These are phyloP conservation scores for Pistacia vera DNA, from an alignment of 345 rosid species.

Conservation along the genomic window DNA sequence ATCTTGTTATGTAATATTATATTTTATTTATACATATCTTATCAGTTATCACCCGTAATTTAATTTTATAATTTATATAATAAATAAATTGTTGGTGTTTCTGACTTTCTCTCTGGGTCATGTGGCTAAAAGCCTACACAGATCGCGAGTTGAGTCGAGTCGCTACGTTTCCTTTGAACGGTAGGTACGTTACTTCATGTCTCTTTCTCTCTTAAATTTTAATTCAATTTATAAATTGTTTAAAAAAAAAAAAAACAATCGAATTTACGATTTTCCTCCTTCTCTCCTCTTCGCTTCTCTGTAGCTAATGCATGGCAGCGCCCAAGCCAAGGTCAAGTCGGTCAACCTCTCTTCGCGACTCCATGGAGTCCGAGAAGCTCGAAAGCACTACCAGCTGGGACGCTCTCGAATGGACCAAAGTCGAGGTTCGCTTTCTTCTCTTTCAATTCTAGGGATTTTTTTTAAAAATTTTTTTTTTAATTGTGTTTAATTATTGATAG, in stretches of 20 bases:
- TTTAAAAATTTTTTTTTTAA: conserved; percentile 9
- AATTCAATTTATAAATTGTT: too few relatives aligned
- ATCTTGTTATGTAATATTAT: too few relatives aligned
- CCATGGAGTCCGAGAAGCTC: conserved; percentile 61
- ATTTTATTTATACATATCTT: too few relatives aligned
- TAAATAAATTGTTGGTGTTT: neutral
- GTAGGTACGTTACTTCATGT: neutral
- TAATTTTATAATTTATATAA: too few relatives aligned
- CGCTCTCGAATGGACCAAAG: conserved; percentile 79
- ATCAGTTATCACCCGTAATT: too few relatives aligned
- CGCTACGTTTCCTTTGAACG: neutral
- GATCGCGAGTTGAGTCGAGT: neutral
- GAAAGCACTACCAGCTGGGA: conserved; percentile 87
- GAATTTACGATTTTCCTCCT: neutral
- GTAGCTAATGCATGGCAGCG: conserved; percentile 46
- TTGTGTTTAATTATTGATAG: conserved; percentile 31
- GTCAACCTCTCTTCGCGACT: conserved; percentile 49
- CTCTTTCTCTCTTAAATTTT: neutral
- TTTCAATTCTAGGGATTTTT: conserved; percentile 25
- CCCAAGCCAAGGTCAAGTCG: conserved; percentile 43
- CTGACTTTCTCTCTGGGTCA: too few relatives aligned
- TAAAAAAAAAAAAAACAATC: neutral
- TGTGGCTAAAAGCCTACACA: neutral
- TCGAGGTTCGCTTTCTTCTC: conserved; percentile 45
- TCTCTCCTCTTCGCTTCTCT: neutral